These are phyloP conservation scores for Amborella trichopoda DNA, from an alignment of 164 flowering plant species.

Conservation along the genomic window DNA sequence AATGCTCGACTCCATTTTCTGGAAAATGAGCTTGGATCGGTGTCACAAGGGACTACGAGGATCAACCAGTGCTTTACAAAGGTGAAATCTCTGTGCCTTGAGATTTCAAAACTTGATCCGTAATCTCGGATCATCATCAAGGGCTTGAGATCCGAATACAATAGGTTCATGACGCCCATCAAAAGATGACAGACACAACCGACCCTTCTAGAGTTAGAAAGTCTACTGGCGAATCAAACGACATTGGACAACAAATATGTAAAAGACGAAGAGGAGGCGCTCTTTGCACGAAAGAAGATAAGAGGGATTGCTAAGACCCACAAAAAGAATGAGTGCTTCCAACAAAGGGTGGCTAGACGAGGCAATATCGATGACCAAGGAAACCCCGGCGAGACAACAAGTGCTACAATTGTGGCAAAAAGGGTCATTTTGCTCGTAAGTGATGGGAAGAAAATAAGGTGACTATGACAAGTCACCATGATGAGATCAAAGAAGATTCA, in stretches of 20 bases:
- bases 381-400: too few species aligned
- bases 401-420: neutral
- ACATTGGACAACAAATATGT: slow-evolving; percentile 5
- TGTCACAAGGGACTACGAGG: slow-evolving; percentile 8
- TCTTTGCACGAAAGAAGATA: neutral
- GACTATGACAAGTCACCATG: neutral
- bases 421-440: neutral
- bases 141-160: slow-evolving; percentile 2
- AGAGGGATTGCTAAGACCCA: neutral
- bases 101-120: slow-evolving; percentile 8
- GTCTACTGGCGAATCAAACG: slow-evolving; percentile 6
- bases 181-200: slow-evolving; percentile 12
- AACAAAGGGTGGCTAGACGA: too few species aligned
- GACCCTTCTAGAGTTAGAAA: slow-evolving; percentile 7
- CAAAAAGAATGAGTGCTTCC: too few species aligned
- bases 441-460: neutral
- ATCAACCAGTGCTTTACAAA: slow-evolving; percentile 14
- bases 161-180: slow-evolving; percentile 5
- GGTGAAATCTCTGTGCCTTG: slow-evolving; percentile 1
- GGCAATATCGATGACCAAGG: neutral
- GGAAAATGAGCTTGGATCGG: slow-evolving; percentile 8
- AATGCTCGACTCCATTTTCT: slow-evolving; percentile 10
- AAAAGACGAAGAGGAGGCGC: neutral
- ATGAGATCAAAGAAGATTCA: neutral
- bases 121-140: slow-evolving; percentile 3